A percentile compares a stretch with the other conserved stretches of the same genome.
These are phyloP conservation scores for Blumeriella jaapii DNA, from an alignment of 2,329 filamentous ascomycete species.

Conservation along the genomic window DNA sequence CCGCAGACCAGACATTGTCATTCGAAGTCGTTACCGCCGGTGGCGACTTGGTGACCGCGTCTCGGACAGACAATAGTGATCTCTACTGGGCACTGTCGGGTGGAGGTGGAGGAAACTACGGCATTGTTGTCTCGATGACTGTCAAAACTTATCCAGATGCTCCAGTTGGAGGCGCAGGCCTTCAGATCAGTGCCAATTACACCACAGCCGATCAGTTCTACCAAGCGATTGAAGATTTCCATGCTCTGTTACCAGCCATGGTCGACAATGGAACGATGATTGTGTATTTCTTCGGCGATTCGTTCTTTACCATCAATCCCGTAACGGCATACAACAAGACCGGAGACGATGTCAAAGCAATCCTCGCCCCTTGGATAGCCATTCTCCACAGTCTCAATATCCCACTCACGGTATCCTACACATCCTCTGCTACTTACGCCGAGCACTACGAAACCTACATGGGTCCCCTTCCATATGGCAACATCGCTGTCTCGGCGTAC, in stretches of 20 bases:
- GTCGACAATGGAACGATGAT: constrained; percentile 38
- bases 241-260: constrained; percentile 33
- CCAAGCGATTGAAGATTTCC: constrained; percentile 35
- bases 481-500: constrained; percentile 22
- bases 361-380: constrained; percentile 36
- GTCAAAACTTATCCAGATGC: constrained; percentile 37
- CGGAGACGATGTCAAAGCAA: constrained; percentile 30
- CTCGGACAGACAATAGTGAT: constrained; percentile 37
- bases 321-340: constrained; percentile 38
- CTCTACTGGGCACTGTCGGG: constrained; percentile 53
- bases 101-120: constrained; percentile 48
- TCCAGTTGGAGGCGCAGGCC: constrained; percentile 32
- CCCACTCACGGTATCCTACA: constrained; percentile 21
- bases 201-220: constrained; percentile 35
- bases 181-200: constrained; percentile 31
- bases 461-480: constrained; percentile 23
- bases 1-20: constrained; percentile 45
- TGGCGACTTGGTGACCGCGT: constrained; percentile 38
- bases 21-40: constrained; percentile 43
- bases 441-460: constrained; percentile 27
- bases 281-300: constrained; percentile 37
- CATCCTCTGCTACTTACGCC: constrained; percentile 16
- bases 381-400: constrained; percentile 30
- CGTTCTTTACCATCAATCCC: constrained; percentile 35
- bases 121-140: constrained; percentile 43